Percentiles rank a stretch among this genome's conserved stretches.
Evolutionary conservation across 805 yeast genomes (phyloP).

Genomic region (Komagataella phaffii): DNA sequence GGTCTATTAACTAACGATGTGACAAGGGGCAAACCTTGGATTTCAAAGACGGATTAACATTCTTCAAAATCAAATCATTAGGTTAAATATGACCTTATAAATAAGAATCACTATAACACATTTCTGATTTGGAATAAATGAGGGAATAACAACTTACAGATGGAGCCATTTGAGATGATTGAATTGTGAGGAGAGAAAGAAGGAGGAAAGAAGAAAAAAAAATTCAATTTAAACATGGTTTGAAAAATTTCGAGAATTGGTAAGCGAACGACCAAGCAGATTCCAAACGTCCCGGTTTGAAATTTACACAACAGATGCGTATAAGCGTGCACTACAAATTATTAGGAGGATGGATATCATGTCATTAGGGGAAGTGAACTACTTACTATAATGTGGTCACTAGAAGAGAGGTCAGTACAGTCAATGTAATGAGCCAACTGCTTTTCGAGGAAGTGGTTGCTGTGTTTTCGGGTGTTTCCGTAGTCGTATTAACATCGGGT

Average conservation of each 20-base stretch:
- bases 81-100: slow-evolving; percentile 8
- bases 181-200: neutral
- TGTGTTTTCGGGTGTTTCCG: slow-evolving; percentile 8
- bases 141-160: slow-evolving; percentile 45
- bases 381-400: neutral
- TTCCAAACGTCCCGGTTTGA: neutral
- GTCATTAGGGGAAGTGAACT: neutral
- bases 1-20: slow-evolving; percentile 27
- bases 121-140: neutral
- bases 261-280: neutral
- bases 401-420: neutral
- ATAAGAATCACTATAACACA: slow-evolving; percentile 6
- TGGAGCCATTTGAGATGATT: slow-evolving; percentile 60
- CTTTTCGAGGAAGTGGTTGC: neutral
- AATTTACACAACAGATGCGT: neutral
- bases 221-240: neutral
- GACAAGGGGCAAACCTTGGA: slow-evolving; percentile 20
- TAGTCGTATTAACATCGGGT: neutral
- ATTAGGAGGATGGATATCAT: neutral
- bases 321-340: neutral
- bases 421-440: neutral
- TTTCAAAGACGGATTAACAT: slow-evolving; percentile 19
- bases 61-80: slow-evolving; percentile 1
- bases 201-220: neutral
- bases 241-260: neutral